phyloP scores from a whole-genome alignment of 1,284 basidiomycete genomes.

The Serendipita sp. region DNA sequence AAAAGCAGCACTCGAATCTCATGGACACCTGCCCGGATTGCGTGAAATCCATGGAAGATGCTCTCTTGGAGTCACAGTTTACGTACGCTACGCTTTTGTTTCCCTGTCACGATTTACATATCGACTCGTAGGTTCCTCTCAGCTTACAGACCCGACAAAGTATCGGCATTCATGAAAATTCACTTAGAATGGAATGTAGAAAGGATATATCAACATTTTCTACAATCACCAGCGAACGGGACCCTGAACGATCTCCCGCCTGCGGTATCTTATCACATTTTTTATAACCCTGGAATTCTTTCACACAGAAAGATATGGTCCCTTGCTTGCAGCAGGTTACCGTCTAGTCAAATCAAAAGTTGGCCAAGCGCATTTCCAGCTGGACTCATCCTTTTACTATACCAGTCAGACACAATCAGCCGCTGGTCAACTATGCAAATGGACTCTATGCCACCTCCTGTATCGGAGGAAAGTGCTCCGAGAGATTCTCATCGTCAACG shows the following conservation, averaged over 20 bases:
- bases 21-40: slow-evolving; percentile 52
- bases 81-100: slow-evolving; percentile 39
- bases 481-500: background rate
- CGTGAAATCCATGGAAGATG: slow-evolving; percentile 46
- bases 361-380: slow-evolving; percentile 48
- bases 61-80: slow-evolving; percentile 43
- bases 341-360: slow-evolving; percentile 23
- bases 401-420: slow-evolving; percentile 36
- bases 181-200: background rate
- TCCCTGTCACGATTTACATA: slow-evolving; percentile 3
- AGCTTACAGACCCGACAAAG: slow-evolving; percentile 32
- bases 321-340: slow-evolving; percentile 29
- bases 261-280: slow-evolving; percentile 46
- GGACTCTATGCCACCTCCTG: background rate
- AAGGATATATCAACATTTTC: slow-evolving; percentile 20
- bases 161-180: background rate
- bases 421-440: slow-evolving; percentile 38
- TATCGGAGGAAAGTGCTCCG: background rate
- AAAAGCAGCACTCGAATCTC: slow-evolving; percentile 37
- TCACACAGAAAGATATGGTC: slow-evolving; percentile 34
- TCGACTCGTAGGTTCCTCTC: slow-evolving; percentile 43
- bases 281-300: slow-evolving; percentile 51
- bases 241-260: slow-evolving; percentile 30
- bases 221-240: slow-evolving; percentile 13
- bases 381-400: slow-evolving; percentile 39